phyloP scores from a whole-genome alignment of 805 yeast genomes.

The Debaryomyces maramus region DNA sequence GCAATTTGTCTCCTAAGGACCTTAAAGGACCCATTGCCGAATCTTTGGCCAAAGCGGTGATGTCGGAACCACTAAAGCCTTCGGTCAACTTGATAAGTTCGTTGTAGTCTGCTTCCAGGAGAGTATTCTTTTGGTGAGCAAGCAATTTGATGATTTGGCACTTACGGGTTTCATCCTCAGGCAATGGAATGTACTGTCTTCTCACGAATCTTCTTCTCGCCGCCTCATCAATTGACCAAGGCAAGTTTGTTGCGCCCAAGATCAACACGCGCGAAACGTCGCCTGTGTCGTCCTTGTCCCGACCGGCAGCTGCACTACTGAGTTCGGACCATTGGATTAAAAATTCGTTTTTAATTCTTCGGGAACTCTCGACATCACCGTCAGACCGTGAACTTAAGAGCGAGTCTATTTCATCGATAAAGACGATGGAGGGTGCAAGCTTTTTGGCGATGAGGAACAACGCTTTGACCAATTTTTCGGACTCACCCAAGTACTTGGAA shows the following conservation, averaged over 20 bases:
- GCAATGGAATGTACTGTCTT: constrained; percentile 90
- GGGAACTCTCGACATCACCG: constrained; percentile 82
- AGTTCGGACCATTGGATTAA: constrained; percentile 93
- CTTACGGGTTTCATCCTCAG: constrained; percentile 79
- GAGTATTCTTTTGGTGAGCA: constrained; percentile 67
- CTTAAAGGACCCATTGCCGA: constrained; percentile 98
- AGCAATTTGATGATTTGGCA: constrained; percentile 70
- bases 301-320: constrained; percentile 79
- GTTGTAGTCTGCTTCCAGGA: constrained; percentile 62
- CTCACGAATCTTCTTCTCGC: constrained; percentile 91
- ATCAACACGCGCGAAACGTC: constrained; percentile 70
- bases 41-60: constrained; percentile 91
- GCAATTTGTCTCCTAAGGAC: constrained; percentile 79
- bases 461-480: constrained; percentile 90
- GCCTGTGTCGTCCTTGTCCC: constrained; percentile 50
- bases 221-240: constrained; percentile 97
- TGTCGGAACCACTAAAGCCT: constrained; percentile 88
- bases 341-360: constrained; percentile 91
- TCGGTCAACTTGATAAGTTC: constrained; percentile 65
- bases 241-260: constrained; percentile 91
- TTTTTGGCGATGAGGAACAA: constrained; percentile 80
- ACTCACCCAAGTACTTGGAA: constrained; percentile 86
- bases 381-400: constrained; percentile 72
- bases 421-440: constrained; percentile 88
- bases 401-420: constrained; percentile 95